phyloP scores from a whole-genome alignment of 169 alveolate genomes.

The Perkinsus marinus region DNA sequence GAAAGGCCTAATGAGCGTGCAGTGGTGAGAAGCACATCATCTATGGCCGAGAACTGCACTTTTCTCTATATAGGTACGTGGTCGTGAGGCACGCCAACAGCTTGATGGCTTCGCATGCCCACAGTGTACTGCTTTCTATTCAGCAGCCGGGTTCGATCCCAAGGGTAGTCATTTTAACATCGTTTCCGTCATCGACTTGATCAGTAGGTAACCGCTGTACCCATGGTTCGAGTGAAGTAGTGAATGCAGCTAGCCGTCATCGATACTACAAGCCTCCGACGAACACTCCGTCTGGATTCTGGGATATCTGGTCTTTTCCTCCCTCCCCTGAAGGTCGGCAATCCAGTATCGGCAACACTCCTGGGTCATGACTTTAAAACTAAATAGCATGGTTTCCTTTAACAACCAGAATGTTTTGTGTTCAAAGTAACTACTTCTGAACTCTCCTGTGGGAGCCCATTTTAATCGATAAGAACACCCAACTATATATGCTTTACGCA shows the following conservation, averaged over 20 bases:
- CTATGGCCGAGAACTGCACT: background rate
- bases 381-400: background rate
- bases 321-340: background rate
- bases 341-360: background rate
- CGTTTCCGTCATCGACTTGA: background rate
- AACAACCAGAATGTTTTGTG: too few relatives aligned
- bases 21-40: background rate
- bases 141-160: background rate
- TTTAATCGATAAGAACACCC: too few relatives aligned
- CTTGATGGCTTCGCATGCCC: background rate
- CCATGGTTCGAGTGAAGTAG: background rate
- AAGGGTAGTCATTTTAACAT: background rate
- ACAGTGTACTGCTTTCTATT: background rate
- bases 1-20: background rate
- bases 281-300: background rate
- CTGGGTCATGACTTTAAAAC: background rate
- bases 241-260: background rate
- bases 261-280: background rate
- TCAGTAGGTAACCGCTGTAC: background rate
- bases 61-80: background rate
- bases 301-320: background rate
- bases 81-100: background rate
- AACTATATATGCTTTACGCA: too few relatives aligned
- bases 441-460: too few relatives aligned
- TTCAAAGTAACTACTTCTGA: too few relatives aligned